These are phyloP conservation scores for Ilex aquifolium DNA, from an alignment of 257 asterid genomes.

Conservation along the genomic window DNA sequence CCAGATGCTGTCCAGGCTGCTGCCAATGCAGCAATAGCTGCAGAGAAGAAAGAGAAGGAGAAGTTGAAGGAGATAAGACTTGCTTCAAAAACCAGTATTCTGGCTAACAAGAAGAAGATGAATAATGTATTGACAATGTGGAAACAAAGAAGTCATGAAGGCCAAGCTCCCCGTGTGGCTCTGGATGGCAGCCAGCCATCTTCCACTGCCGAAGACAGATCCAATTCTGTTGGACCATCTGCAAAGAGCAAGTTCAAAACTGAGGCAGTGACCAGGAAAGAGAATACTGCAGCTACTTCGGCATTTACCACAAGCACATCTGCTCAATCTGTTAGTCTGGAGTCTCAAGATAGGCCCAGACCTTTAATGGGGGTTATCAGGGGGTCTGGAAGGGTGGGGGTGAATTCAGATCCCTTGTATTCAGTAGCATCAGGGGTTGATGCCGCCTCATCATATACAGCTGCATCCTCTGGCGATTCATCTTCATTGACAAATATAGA, in stretches of 20 bases:
- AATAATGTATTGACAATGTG: slow-evolving; percentile 87
- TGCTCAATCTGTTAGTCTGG: slow-evolving; percentile 37
- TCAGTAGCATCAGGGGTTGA: slow-evolving; percentile 45
- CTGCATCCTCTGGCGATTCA: slow-evolving; percentile 31
- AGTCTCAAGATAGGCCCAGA: slow-evolving; percentile 59
- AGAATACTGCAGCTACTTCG: slow-evolving; percentile 26
- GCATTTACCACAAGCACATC: slow-evolving; percentile 32
- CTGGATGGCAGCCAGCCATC: slow-evolving; percentile 51
- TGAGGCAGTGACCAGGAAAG: slow-evolving; percentile 37
- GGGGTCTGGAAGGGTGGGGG: slow-evolving; percentile 82
- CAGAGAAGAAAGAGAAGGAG: slow-evolving; percentile 97
- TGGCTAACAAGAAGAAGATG: slow-evolving; percentile 98
- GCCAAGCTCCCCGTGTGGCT: slow-evolving; percentile 87
- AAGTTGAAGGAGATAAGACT: slow-evolving; percentile 75
- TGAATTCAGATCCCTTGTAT: slow-evolving; percentile 68
- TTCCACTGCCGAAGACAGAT: slow-evolving; percentile 45
- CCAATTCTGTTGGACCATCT: slow-evolving; percentile 39
- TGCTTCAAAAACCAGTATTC: slow-evolving; percentile 86
- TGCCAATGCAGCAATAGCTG: slow-evolving; percentile 95
- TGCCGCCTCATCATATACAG: slow-evolving; percentile 28
- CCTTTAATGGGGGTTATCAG: slow-evolving; percentile 79
- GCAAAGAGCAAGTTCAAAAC: slow-evolving; percentile 48
- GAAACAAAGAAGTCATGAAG: slow-evolving; percentile 96
- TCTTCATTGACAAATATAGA: slow-evolving; percentile 35
- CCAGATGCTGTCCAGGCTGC: slow-evolving; percentile 98